Evolutionary conservation across 1,284 basidiomycete genomes (phyloP), one percentile per base, ranked within the genome.

Genomic region (Rhizopogon parksii): DNA sequence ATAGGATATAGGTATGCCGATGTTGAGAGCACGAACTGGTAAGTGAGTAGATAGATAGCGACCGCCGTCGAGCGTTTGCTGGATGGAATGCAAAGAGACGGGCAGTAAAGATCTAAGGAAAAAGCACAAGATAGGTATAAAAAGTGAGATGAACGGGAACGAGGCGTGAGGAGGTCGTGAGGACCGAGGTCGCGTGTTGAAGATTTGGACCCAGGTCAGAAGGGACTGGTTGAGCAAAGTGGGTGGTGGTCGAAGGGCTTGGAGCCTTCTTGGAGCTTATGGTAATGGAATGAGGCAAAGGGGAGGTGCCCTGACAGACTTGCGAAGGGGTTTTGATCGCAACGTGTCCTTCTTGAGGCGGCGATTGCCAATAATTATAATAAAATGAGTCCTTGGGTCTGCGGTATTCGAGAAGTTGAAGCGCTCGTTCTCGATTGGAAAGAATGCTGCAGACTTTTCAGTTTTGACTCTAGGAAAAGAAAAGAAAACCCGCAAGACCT

Each of bases 281-380:
- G 71, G 68, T 68, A 68, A 71, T 72, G 64, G 64, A 71, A 75
- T 64, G 75, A 78, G 77, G 78, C 71, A 75, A 71, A 75, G 73
- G 75, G 72, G 64, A 76, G 75, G 79, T 30, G 43, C 46, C 76
- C 71, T 71, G 67, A 74, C 71, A 71, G 72, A 71, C 71, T 68
- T 72, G 71, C 76, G 77, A 82, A 68, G 74, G 61, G 56, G 61
- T 73, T 75, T 81, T 78, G 75, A 80, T 77, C 66, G 75, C 81
- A 85, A 85, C 83, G 84, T 85, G 83, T 77, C 80, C 77, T 71
- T 66, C 65, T 73, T 65, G 67, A 69, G 74, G 73, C 74, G 65
- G 67, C 67, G 69, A 63, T 67, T 67, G 66, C 56, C 64, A 68
- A 64, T 67, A 68, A 66, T 64, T 67, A 69, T 64, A 59, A 55